Percentiles rank a stretch among this genome's conserved stretches.
These are phyloP conservation scores for Murraya paniculata DNA, from an alignment of 345 rosid species.

Conservation along the genomic window DNA sequence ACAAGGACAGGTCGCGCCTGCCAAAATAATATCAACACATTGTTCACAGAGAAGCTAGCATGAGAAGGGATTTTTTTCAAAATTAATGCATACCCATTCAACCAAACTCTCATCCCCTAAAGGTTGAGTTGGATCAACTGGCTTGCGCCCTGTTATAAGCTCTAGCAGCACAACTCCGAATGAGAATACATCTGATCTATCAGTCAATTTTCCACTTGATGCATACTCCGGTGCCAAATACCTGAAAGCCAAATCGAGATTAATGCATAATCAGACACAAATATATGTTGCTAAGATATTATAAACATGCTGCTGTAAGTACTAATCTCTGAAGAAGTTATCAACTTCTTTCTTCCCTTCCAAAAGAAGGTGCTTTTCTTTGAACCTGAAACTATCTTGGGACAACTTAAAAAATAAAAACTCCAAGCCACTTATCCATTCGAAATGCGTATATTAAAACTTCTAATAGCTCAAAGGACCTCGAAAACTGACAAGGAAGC, in stretches of 20 bases:
- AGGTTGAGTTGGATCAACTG: constrained; percentile 77
- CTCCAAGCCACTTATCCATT: neutral
- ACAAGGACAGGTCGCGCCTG: constrained; percentile 84
- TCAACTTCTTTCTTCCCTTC: neutral
- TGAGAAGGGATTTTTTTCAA: neutral
- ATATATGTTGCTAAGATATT: neutral
- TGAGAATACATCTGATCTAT: constrained; percentile 92
- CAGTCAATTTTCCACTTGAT: constrained; percentile 89
- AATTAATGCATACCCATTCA: constrained; percentile 72
- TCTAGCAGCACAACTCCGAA: constrained; percentile 97
- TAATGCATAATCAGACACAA: neutral
- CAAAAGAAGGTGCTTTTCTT: neutral
- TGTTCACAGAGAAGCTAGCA: neutral
- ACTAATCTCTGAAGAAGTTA: neutral
- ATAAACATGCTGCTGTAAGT: neutral
- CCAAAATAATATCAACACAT: neutral
- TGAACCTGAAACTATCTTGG: neutral
- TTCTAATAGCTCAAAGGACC: neutral
- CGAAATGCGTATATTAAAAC: neutral
- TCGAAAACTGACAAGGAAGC: neutral
- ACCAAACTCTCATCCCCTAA: constrained; percentile 97
- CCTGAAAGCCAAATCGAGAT: constrained; percentile 38
- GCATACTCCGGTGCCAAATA: constrained; percentile 98
- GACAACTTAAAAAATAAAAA: neutral
- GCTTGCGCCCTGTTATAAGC: constrained; percentile 91